Conservation (phyloP, 2,329 filamentous ascomycete species). For the Phaeosphaeria sp. region DNA sequence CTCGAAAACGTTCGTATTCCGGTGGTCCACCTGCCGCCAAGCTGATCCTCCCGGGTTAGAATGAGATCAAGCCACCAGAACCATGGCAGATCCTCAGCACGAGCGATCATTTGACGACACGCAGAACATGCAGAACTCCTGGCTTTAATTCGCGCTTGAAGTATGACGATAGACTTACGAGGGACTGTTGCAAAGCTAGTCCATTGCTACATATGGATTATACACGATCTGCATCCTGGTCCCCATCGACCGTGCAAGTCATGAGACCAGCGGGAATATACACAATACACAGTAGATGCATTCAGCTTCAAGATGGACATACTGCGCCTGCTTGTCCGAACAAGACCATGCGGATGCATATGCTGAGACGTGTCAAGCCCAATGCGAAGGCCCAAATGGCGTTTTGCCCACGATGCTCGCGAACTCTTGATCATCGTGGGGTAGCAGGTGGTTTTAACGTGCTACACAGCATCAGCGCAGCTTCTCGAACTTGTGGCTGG, state of each 20-base stretch:
- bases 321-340: not conserved
- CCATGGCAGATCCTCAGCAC: constrained; percentile 28
- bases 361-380: constrained; percentile 30
- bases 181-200: constrained; percentile 14
- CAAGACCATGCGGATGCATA: constrained; percentile 11
- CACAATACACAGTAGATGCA: not conserved
- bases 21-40: constrained; percentile 35
- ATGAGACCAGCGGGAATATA: not conserved
- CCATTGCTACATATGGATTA: constrained; percentile 15
- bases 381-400: not conserved
- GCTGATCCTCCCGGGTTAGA: constrained; percentile 22
- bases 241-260: not conserved
- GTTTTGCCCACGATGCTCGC: not conserved
- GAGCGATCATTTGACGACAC: constrained; percentile 35
- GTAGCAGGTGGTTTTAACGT: constrained; percentile 12
- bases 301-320: not conserved
- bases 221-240: not conserved
- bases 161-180: constrained; percentile 29
- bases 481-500: constrained; percentile 26
- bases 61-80: constrained; percentile 15
- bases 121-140: constrained; percentile 40
- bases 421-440: constrained; percentile 10
- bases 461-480: constrained; percentile 20
- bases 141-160: constrained; percentile 27
- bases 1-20: constrained; percentile 33